These are phyloP conservation scores for Stachybotrys chlorohalonatus DNA, from an alignment of 2,329 filamentous ascomycete species.

Conservation along the genomic window DNA sequence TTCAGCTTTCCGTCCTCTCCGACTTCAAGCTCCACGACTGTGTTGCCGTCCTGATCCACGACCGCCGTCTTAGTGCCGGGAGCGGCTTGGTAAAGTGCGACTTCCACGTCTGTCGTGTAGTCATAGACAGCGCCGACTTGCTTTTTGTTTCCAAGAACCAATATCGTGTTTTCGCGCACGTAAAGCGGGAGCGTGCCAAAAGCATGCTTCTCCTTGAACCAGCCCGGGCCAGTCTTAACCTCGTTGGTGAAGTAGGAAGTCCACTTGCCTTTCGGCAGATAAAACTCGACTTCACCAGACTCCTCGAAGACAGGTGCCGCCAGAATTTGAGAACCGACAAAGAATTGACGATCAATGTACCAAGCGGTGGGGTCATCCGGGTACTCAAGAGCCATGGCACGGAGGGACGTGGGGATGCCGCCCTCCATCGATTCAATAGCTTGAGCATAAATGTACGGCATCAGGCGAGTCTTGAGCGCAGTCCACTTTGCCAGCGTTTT, in stretches of 20 bases:
- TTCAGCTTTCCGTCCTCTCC: conserved; percentile 28
- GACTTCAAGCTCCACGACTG: conserved; percentile 29
- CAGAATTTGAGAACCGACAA: conserved; percentile 58
- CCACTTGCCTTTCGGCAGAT: conserved; percentile 44
- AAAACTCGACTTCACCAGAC: conserved; percentile 56
- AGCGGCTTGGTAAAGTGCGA: conserved; percentile 33
- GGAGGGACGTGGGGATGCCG: conserved; percentile 52
- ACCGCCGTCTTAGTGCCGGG: conserved; percentile 31
- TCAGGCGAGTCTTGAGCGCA: conserved; percentile 39
- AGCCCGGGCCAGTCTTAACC: conserved; percentile 39
- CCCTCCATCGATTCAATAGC: conserved; percentile 29
- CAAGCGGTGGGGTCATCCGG: conserved; percentile 60
- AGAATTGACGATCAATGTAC: conserved; percentile 62
- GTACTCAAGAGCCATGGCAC: conserved; percentile 62
- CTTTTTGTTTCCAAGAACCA: conserved; percentile 33
- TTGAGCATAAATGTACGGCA: conserved; percentile 43
- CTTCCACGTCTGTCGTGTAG: conserved; percentile 36
- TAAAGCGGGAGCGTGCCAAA: conserved; percentile 52
- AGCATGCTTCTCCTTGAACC: conserved; percentile 51
- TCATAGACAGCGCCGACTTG: conserved; percentile 36
- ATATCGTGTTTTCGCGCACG: conserved; percentile 42
- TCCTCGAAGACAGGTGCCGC: conserved; percentile 57
- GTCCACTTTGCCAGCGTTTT: conserved; percentile 38
- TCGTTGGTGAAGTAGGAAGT: conserved; percentile 39
- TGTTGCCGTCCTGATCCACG: conserved; percentile 32